Evolutionary conservation across 2,329 filamentous ascomycete genomes (phyloP), one percentile per base, ranked within the genome.

Genomic region (Phoma sp.): DNA sequence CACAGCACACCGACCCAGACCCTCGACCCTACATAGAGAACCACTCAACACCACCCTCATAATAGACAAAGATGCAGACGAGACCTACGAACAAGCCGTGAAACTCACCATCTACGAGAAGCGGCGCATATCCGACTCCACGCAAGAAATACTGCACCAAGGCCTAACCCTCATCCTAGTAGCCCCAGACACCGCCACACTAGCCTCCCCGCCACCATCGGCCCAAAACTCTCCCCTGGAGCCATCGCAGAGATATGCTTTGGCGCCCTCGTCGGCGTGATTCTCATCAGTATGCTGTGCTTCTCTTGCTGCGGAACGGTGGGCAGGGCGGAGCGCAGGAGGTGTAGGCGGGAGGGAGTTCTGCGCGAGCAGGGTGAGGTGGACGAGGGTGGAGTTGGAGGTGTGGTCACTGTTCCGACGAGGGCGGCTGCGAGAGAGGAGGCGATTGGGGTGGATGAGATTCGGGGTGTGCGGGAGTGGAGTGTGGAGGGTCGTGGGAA

Each of bases 111-210:
- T 61, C 19, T 32, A 37, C 55, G 46, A 63, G 32, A 24, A 35
- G 44, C 6, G n/a, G 17, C 9, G 6, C 9, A 4, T 10, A 2
- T 17, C 19, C 4, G 44, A 47, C 13, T 21, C 15, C 8, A 29
- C 31, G 13, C 6, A 3, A 3, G 32, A 60, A 17, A 51, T 57
- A 2, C 5, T 27, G 45, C 36, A 62, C 27, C 43, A 50, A 4
- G 64, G 62, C 5, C 64, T 58, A 3, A 55, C 53, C n/a, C 25
- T 67, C 2, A 53, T 55, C 6, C 27, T 67, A 0, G 48, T 22
- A 10, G 19, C 9, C 4, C 10, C 38, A n/a, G 31, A 38, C 6
- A 47, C 7, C 21, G 43, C 39, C 27, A 44, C 9, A 43, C 35
- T 19, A 21, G 7, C 15, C 3, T 2, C 10, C 25, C 15, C 6